Percentiles rank a stretch among this genome's conserved stretches.
These are phyloP conservation scores for Aspergillus proliferans DNA, from an alignment of 2,329 filamentous ascomycete genomes.

Conservation along the genomic window DNA sequence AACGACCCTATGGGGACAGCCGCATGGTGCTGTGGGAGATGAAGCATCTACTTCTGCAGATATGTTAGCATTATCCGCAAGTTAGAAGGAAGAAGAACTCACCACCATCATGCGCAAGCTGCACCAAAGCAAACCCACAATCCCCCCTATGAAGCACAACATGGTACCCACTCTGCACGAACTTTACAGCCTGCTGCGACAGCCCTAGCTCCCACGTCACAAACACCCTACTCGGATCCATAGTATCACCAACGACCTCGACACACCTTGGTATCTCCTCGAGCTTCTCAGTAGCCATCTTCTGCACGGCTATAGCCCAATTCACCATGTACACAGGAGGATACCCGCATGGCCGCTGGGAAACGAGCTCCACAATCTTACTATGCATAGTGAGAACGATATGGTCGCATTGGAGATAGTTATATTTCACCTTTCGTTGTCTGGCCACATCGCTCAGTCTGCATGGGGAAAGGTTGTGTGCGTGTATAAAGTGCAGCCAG, in stretches of 20 bases:
- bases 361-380: neutral
- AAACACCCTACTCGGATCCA: neutral
- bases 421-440: neutral
- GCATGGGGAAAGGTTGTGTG: neutral
- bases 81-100: neutral
- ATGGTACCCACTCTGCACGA: neutral
- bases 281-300: neutral
- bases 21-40: neutral
- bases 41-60: neutral
- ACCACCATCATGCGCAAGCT: neutral
- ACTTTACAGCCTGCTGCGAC: neutral
- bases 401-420: neutral
- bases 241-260: neutral
- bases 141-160: neutral
- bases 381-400: neutral
- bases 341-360: neutral
- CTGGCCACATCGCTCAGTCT: neutral
- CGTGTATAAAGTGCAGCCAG: neutral
- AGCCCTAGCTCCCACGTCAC: neutral
- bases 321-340: no score
- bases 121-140: neutral
- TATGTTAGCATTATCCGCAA: neutral
- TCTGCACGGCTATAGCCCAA: neutral
- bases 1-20: neutral
- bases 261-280: neutral